These are phyloP conservation scores for Pythium utonaiense DNA, from an alignment of 352 stramenopile genomes.

Conservation along the genomic window DNA sequence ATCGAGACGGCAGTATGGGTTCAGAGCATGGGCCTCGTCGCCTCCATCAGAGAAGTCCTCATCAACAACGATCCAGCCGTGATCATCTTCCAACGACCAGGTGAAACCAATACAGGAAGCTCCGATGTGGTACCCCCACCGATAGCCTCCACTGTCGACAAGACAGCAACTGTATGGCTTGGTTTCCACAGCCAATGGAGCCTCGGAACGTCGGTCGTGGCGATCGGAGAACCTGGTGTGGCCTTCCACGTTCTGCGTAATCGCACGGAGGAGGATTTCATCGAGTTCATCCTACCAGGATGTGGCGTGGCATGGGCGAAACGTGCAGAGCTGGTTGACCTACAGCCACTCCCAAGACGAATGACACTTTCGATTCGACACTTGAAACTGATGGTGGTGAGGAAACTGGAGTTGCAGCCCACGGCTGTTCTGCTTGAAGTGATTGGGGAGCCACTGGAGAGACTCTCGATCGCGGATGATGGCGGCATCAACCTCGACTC, in stretches of 20 bases:
- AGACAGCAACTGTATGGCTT: too few species aligned
- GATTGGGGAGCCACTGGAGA: not conserved
- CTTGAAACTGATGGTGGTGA: not conserved
- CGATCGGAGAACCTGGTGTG: slow-evolving; percentile 14
- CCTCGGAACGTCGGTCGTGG: too few species aligned
- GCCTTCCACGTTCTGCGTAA: slow-evolving; percentile 19
- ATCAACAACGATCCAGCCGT: slow-evolving; percentile 5
- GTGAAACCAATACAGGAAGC: too few species aligned
- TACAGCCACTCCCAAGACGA: slow-evolving; percentile 1
- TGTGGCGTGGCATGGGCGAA: slow-evolving; percentile 16
- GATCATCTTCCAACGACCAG: too few species aligned
- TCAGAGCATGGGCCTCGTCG: too few species aligned
- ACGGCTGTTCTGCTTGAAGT: not conserved
- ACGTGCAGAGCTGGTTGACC: slow-evolving; percentile 4
- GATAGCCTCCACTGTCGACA: too few species aligned
- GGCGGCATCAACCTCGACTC: too few species aligned
- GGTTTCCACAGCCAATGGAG: too few species aligned
- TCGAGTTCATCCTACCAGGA: slow-evolving; percentile 17
- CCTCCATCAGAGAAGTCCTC: slow-evolving; percentile 13
- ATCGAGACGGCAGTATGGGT: slow-evolving; percentile 7
- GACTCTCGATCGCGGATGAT: too few species aligned
- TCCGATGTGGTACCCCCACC: too few species aligned
- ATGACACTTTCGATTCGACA: slow-evolving; percentile 7
- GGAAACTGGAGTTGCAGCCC: not conserved
- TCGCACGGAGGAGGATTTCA: slow-evolving; percentile 5